phyloP scores from a whole-genome alignment of 2,329 filamentous ascomycete species.

The Talaromyces sp. region DNA sequence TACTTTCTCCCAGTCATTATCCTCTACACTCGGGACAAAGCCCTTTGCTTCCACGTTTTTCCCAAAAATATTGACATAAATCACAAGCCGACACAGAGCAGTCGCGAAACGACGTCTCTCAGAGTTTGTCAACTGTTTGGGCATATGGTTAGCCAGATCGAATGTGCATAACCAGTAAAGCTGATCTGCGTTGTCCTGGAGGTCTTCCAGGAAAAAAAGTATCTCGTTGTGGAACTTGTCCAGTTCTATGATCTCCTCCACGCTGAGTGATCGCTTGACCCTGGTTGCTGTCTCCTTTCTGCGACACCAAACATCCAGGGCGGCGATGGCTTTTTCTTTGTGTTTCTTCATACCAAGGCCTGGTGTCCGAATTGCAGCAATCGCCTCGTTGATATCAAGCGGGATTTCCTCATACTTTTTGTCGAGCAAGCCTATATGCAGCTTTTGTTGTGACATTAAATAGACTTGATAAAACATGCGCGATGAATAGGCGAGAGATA shows the following conservation, averaged over 20 bases:
- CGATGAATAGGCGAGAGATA: background rate
- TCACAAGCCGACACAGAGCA: constrained; percentile 17
- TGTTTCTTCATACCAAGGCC: background rate
- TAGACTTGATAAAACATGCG: background rate
- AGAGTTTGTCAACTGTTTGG: constrained; percentile 4
- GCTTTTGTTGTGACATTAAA: background rate
- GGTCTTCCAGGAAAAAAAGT: background rate
- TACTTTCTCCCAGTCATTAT: background rate
- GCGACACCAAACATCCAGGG: background rate
- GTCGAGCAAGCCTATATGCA: background rate
- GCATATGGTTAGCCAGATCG: background rate
- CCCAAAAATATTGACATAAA: constrained; percentile 14
- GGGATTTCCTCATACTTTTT: background rate
- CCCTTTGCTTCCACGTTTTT: background rate
- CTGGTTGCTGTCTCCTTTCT: background rate
- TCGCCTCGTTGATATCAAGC: background rate
- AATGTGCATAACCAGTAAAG: background rate
- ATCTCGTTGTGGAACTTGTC: background rate
- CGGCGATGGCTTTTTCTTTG: background rate
- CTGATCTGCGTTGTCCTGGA: background rate
- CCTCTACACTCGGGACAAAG: background rate
- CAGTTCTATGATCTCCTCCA: background rate
- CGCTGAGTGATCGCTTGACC: background rate
- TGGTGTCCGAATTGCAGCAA: background rate
- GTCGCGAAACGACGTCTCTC: constrained; percentile 13